Evolutionary conservation across 2,329 filamentous ascomycete genomes (phyloP), one percentile per base, ranked within the genome.

Genomic region (Dactylellina haptotyla): DNA sequence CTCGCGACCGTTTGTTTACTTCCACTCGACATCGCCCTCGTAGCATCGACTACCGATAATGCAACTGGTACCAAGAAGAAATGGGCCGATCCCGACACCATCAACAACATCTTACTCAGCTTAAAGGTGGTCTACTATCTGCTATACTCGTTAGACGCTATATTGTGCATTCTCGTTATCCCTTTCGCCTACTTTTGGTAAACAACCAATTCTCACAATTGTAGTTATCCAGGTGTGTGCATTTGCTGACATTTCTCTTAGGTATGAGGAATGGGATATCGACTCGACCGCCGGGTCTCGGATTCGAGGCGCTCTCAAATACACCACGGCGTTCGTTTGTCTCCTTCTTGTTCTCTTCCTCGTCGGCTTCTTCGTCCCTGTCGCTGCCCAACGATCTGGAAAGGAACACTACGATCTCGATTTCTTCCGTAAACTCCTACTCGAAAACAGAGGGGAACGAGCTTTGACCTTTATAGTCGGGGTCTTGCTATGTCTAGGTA

Each of bases 131-230:
- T 97, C 66, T 99, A 99, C 83, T 98, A 98, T 81, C 85, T 88
- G 0, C 85, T 99, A 0, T 99, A 98, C 83, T 95, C 91, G 77
- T 84, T 97, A 76, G 95, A 99, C 81, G 91, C 93, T 0, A 80
- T 97, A 4, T 87, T 99, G 9, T 99, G 95, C 79, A 84, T 99
- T 48, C 81, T 98, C 16, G 87, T 97, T 46, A 90, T 98, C 18
- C 95, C 95, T 0, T 99, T 99, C 80, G 90, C 93, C 51, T 99
- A 99, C 83, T 99, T 99, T 81, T 97, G 90, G 88, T 78, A 76
- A 53, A 18, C 32, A 25, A 37, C 26, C 56, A 37, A 8, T 23
- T 10, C 18, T n/a, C 20, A 20, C 34, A 43, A 26, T 20, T 18
- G 6, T 28, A 39, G 25, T 10, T 23, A 20, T 10, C 18, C 2